Evolutionary conservation across 805 yeast genomes (phyloP).

Genomic region (Wickerhamiella kazuoi): DNA sequence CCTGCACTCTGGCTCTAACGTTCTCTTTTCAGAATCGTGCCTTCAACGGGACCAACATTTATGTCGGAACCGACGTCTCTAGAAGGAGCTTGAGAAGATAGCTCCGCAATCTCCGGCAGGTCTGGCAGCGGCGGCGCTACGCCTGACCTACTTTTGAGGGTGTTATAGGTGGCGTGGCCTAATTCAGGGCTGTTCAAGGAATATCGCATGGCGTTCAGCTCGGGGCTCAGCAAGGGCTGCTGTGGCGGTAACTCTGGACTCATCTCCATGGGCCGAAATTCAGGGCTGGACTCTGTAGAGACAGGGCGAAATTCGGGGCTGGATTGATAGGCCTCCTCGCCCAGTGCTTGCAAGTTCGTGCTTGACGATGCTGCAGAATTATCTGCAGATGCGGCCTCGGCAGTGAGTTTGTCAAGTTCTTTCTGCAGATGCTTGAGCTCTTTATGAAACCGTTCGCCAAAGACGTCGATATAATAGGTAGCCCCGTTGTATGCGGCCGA

Average conservation of each 20-base stretch:
- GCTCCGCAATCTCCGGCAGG: too few relatives aligned
- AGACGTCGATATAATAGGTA: constrained; percentile 78
- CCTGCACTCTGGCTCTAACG: too few relatives aligned
- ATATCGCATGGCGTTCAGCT: not conserved
- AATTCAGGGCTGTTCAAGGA: not conserved
- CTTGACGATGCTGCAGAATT: not conserved
- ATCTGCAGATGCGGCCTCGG: constrained; percentile 1
- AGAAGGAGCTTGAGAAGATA: too few relatives aligned
- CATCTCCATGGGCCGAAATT: not conserved
- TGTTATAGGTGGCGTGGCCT: too few relatives aligned
- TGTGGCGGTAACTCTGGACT: not conserved
- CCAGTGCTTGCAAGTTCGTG: not conserved
- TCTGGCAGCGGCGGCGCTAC: too few relatives aligned
- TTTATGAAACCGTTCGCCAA: constrained; percentile 76
- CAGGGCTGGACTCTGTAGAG: not conserved
- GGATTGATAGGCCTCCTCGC: not conserved
- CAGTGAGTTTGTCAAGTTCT: constrained; percentile 52
- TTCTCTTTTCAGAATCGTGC: too few relatives aligned
- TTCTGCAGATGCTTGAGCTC: constrained; percentile 55
- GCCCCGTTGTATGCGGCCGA: constrained; percentile 88
- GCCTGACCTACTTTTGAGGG: too few relatives aligned
- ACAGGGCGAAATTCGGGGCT: not conserved
- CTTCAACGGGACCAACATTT: too few relatives aligned
- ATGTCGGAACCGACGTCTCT: too few relatives aligned
- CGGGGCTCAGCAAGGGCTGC: not conserved